These are phyloP conservation scores for Wickerhamiella sorbophila DNA, from an alignment of 805 yeast genomes.

Conservation along the genomic window DNA sequence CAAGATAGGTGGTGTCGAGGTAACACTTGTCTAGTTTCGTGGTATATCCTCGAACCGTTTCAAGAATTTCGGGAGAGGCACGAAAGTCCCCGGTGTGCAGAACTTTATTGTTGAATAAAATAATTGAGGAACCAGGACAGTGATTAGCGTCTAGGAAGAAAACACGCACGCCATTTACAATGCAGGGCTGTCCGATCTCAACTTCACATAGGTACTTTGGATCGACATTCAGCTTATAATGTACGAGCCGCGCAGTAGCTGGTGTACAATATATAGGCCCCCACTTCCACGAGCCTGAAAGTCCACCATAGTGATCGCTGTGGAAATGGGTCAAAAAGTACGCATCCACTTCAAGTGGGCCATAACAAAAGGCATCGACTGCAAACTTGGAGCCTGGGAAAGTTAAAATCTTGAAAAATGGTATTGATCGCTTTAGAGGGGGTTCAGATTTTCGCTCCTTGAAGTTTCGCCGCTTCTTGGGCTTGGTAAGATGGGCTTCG, in stretches of 20 bases:
- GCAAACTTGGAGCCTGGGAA: conserved; percentile 21
- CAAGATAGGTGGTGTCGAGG: conserved; percentile 80
- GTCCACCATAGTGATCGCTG: conserved; percentile 86
- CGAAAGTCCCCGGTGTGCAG: conserved; percentile 94
- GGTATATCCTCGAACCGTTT: conserved; percentile 7
- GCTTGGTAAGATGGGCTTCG: neutral
- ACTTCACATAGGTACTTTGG: conserved; percentile 29
- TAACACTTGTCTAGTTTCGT: conserved; percentile 35
- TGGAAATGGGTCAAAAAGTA: conserved; percentile 55
- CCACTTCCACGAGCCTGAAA: conserved; percentile 59
- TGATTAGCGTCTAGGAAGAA: conserved; percentile 76
- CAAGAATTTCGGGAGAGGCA: conserved; percentile 40
- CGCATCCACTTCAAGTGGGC: conserved; percentile 21
- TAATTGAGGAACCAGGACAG: conserved; percentile 89
- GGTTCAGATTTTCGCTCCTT: neutral
- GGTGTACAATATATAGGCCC: conserved; percentile 61
- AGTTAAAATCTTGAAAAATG: conserved; percentile 23
- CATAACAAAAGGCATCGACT: conserved; percentile 28
- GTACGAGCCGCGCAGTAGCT: conserved; percentile 48
- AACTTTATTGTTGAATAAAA: conserved; percentile 41
- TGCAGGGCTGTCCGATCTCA: conserved; percentile 30
- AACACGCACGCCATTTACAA: conserved; percentile 36
- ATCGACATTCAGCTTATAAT: conserved; percentile 40
- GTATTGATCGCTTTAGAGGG: conserved; percentile 10
- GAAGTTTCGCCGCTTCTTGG: neutral